Conservation (phyloP, 2,329 filamentous ascomycete genomes). For the Nemania sp. region DNA sequence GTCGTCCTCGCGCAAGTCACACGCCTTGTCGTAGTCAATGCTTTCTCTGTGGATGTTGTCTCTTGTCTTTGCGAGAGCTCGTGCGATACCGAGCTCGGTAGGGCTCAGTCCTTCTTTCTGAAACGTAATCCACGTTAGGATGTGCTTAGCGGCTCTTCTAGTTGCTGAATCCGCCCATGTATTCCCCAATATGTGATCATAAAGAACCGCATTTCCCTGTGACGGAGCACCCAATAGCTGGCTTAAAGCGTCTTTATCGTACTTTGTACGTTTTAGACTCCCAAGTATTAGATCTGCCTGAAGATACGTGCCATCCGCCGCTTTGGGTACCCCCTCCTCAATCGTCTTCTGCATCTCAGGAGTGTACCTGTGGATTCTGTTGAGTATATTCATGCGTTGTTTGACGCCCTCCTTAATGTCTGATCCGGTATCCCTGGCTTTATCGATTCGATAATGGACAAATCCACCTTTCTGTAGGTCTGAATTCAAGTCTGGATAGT, state of each 20-base stretch:
- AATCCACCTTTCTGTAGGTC: neutral
- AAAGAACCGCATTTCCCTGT: neutral
- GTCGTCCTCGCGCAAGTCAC: neutral
- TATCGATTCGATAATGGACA: neutral
- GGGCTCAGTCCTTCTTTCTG: slow-evolving; percentile 5
- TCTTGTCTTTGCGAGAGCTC: neutral
- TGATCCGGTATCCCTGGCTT: neutral
- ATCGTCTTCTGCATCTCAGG: neutral
- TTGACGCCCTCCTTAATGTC: neutral
- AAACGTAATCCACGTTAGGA: slow-evolving; percentile 4
- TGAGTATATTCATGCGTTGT: neutral
- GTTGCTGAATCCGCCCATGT: neutral
- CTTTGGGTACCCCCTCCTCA: neutral
- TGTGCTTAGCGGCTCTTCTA: slow-evolving; percentile 2
- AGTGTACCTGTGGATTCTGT: neutral
- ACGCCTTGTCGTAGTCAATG: neutral
- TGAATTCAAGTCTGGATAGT: neutral
- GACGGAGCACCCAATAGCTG: neutral
- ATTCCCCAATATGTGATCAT: slow-evolving; percentile 3
- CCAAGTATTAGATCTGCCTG: slow-evolving; percentile 10
- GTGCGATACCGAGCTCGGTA: slow-evolving; percentile 4
- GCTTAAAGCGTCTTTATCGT: neutral
- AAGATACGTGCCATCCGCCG: neutral
- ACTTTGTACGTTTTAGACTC: slow-evolving; percentile 3
- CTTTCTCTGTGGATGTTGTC: neutral